phyloP scores from a whole-genome alignment of 2,329 filamentous ascomycete species.

The Botrytis byssoidea region DNA sequence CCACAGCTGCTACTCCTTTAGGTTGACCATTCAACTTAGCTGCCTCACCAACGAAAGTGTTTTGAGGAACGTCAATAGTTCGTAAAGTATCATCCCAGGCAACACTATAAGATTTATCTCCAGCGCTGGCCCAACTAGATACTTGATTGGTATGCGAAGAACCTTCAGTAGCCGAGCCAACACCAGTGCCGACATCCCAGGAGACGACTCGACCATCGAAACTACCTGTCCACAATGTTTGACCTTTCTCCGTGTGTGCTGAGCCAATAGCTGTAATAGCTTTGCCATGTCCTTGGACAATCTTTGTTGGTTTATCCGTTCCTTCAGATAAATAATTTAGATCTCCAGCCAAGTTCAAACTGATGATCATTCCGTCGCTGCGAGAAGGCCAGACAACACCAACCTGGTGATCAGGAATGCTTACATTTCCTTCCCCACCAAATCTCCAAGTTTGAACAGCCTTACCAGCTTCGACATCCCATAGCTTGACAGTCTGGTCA shows the following conservation, averaged over 20 bases:
- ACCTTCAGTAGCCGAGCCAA: slow-evolving; percentile 71
- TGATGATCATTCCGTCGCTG: slow-evolving; percentile 84
- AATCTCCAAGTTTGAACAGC: slow-evolving; percentile 80
- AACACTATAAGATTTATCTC: slow-evolving; percentile 73
- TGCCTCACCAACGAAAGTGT: slow-evolving; percentile 69
- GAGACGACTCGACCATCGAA: slow-evolving; percentile 84
- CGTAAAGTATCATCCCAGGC: slow-evolving; percentile 94
- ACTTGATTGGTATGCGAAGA: slow-evolving; percentile 84
- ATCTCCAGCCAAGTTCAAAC: slow-evolving; percentile 82
- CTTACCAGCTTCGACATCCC: slow-evolving; percentile 81
- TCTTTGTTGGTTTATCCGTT: slow-evolving; percentile 63
- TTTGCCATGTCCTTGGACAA: slow-evolving; percentile 88
- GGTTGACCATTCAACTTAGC: slow-evolving; percentile 75
- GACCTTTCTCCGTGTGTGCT: slow-evolving; percentile 47
- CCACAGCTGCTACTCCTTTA: slow-evolving; percentile 64
- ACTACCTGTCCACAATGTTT: slow-evolving; percentile 82
- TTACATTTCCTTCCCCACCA: slow-evolving; percentile 65
- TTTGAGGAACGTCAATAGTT: slow-evolving; percentile 70
- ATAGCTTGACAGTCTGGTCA: slow-evolving; percentile 91
- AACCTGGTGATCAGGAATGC: slow-evolving; percentile 83
- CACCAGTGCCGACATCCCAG: slow-evolving; percentile 75
- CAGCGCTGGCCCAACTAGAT: slow-evolving; percentile 64
- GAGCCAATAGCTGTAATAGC: slow-evolving; percentile 75
- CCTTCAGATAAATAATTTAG: slow-evolving; percentile 83
- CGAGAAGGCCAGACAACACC: slow-evolving; percentile 87